Conservation (phyloP, 257 asterid species). For the Solanum arcanum region DNA sequence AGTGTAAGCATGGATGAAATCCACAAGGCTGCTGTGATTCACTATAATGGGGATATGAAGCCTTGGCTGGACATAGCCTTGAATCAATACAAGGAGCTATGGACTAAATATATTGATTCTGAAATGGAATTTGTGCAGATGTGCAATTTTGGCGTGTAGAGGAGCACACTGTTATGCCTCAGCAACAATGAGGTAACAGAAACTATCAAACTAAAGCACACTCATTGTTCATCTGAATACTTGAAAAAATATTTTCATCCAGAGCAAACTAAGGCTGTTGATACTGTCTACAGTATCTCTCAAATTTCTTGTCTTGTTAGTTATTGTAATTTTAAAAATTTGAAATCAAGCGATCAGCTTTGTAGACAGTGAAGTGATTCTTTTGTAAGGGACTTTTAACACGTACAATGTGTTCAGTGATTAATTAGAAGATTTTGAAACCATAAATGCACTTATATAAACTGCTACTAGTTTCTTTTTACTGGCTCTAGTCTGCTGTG, state of each 20-base stretch:
- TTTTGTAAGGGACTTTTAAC: neutral
- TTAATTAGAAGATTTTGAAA: neutral
- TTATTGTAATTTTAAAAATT: slow-evolving; percentile 10
- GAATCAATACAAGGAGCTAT: slow-evolving; percentile 83
- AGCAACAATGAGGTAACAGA: slow-evolving; percentile 10
- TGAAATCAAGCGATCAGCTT: neutral
- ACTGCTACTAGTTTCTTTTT: neutral
- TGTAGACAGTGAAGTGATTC: neutral
- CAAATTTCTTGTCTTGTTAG: slow-evolving; percentile 13
- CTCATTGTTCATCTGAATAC: slow-evolving; percentile 7
- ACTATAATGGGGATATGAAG: slow-evolving; percentile 94
- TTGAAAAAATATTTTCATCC: slow-evolving; percentile 15
- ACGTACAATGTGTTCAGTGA: neutral
- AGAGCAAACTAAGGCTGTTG: slow-evolving; percentile 27
- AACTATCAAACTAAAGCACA: slow-evolving; percentile 1
- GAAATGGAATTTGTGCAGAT: slow-evolving; percentile 91
- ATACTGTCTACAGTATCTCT: slow-evolving; percentile 7
- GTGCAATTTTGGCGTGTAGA: slow-evolving; percentile 97
- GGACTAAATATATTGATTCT: slow-evolving; percentile 88
- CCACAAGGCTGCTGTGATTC: slow-evolving; percentile 84
- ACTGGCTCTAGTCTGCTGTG: neutral
- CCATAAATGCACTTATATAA: neutral
- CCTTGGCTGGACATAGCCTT: slow-evolving; percentile 98
- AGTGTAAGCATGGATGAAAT: slow-evolving; percentile 93
- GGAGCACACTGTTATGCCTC: slow-evolving; percentile 7